A percentile compares a stretch with the other conserved stretches of the same genome.
phyloP scores from a whole-genome alignment of 371 early-diverging fungal species.

The Mucor saturninus region DNA sequence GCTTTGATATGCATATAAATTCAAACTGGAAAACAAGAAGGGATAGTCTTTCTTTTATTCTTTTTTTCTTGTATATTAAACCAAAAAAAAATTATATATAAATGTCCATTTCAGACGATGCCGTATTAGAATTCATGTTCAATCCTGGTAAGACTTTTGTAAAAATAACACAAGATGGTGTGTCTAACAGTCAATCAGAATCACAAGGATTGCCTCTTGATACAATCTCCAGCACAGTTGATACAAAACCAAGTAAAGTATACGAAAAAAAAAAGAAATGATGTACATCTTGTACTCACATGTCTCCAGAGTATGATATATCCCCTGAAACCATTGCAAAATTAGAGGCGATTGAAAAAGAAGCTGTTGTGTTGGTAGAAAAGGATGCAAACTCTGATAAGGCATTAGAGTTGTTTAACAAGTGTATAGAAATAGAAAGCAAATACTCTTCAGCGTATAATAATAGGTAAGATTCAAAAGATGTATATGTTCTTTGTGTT shows the following conservation, averaged over 20 bases:
- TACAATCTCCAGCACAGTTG: constrained; percentile 32
- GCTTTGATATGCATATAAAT: constrained; percentile 2
- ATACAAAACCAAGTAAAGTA: constrained; percentile 35
- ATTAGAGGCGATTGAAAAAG: constrained; percentile 54
- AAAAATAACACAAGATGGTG: neutral
- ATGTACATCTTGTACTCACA: neutral
- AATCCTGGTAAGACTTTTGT: constrained; percentile 42
- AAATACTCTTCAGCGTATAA: constrained; percentile 84
- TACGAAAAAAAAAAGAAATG: no score
- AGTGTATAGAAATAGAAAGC: constrained; percentile 61
- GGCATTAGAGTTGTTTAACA: constrained; percentile 52
- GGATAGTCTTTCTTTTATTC: constrained; percentile 1
- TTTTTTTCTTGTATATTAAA: neutral
- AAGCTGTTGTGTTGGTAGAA: constrained; percentile 57
- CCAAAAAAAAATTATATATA: no score
- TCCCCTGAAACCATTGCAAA: constrained; percentile 28
- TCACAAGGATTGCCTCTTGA: constrained; percentile 46
- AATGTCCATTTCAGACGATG: constrained; percentile 43
- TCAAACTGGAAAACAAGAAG: neutral
- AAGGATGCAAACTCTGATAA: constrained; percentile 41
- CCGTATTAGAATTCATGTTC: constrained; percentile 52
- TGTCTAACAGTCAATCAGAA: constrained; percentile 21
- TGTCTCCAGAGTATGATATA: constrained; percentile 33
- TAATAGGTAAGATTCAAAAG: constrained; percentile 64
- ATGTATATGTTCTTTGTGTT: neutral